Evolutionary conservation across 2,329 filamentous ascomycete species (phyloP), one percentile per base, ranked within the genome.

Genomic region (Acarospora socialis): DNA sequence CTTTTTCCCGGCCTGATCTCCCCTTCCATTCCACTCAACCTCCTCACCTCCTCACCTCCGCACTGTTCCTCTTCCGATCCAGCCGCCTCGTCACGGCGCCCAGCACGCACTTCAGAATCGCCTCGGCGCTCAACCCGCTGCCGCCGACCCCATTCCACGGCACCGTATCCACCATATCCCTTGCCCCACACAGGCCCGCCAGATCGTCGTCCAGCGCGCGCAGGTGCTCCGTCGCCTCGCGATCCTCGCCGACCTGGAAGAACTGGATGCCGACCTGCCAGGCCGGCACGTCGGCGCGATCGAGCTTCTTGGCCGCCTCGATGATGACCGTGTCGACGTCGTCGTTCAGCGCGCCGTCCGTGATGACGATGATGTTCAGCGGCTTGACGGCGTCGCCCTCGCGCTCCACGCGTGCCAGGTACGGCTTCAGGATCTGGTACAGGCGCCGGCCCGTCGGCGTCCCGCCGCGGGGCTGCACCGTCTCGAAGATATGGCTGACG

Each of bases 191-290:
- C n/a, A 69, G 47, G 24, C 67, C 61, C 2, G 56, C 60, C 21
- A 90, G 57, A 3, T 68, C 68, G 51, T 94, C 81, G 49, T 95
- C 87, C 5, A 95, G 63, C 28, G 75, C 65, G 43, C 68, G 60
- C 22, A 95, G 61, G 34, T 77, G 73, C 42, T 64, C 55, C 2
- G 65, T 63, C 0, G 86, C 87, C 0, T 55, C 60, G 1, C 57
- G 49, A 44, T 92, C 81, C 30, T 70, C 66, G 35, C 90, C 87
- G 26, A 95, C 80, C 56, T 94, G 87, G 63, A 95, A 92, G 61
- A 95, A 95, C 53, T 95, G 87, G 35, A 95, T 73, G 20, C 87
- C 87, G 6, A 94, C 63, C 59, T 95, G 90, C 63, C 80, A 80
- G 1, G 75, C 66, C 3, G 77, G 73, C 0, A 83, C 83, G 6